Evolutionary conservation across 2,329 filamentous ascomycete genomes (phyloP).

Genomic region (Hymenoscyphus linearis): DNA sequence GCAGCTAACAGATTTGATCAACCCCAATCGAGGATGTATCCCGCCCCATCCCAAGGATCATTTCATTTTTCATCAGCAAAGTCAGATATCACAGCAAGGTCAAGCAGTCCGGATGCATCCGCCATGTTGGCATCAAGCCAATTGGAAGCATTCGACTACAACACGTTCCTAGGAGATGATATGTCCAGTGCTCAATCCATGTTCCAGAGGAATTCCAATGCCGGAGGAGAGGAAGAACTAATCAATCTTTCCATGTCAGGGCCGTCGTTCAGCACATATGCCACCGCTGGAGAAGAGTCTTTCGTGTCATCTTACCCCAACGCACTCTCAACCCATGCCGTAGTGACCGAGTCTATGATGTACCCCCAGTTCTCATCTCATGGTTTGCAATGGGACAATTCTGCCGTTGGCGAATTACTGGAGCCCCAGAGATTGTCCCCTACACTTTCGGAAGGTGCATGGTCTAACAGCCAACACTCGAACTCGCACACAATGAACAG

Average conservation of each 20-base stretch:
- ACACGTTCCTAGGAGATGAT: constrained; percentile 26
- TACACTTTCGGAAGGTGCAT: constrained; percentile 22
- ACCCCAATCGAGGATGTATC: constrained; percentile 26
- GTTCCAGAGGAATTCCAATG: constrained; percentile 23
- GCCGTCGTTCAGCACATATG: constrained; percentile 22
- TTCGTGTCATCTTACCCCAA: constrained; percentile 15
- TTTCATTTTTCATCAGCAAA: constrained; percentile 30
- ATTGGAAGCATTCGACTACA: constrained; percentile 29
- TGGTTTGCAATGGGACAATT: constrained; percentile 25
- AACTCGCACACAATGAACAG: constrained; percentile 19
- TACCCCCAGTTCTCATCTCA: constrained; percentile 20
- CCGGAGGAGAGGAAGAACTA: constrained; percentile 17
- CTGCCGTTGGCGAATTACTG: constrained; percentile 16
- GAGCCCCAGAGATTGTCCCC: constrained; percentile 29
- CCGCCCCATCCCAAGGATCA: constrained; percentile 25
- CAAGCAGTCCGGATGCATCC: constrained; percentile 27
- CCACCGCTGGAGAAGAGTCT: constrained; percentile 21
- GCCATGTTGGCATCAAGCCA: constrained; percentile 28
- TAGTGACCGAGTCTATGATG: constrained; percentile 21
- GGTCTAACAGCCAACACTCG: constrained; percentile 22
- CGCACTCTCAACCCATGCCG: constrained; percentile 17
- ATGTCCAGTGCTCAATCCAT: constrained; percentile 18
- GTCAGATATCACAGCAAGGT: constrained; percentile 30
- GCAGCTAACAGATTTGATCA: constrained; percentile 27
- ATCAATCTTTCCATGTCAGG: constrained; percentile 20